Conservation (phyloP, 2,329 filamentous ascomycete species). For the Pseudogymnoascus sp. region DNA sequence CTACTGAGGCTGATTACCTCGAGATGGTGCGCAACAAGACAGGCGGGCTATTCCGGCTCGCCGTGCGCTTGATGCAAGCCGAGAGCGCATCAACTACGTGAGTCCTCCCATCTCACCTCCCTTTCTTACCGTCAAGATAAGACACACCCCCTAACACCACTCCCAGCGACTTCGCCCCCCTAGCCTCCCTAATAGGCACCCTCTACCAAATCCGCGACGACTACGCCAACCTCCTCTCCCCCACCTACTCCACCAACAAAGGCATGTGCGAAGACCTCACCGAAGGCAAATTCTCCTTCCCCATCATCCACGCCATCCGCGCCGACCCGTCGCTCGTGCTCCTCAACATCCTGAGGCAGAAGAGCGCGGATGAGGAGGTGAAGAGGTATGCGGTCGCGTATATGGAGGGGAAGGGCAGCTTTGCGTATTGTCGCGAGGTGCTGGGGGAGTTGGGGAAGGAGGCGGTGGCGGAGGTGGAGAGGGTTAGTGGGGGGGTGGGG, state of each 20-base stretch:
- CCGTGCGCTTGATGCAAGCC: slow-evolving; percentile 82
- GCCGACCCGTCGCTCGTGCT: slow-evolving; percentile 72
- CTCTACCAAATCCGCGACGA: slow-evolving; percentile 91
- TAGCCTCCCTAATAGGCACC: slow-evolving; percentile 78
- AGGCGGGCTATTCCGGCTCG: slow-evolving; percentile 75
- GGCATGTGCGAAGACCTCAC: slow-evolving; percentile 92
- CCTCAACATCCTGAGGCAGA: slow-evolving; percentile 87
- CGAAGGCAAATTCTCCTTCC: slow-evolving; percentile 95
- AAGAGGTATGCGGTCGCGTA: slow-evolving; percentile 87
- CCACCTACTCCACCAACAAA: slow-evolving; percentile 80
- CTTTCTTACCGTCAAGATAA: not conserved
- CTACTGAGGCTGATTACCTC: slow-evolving; percentile 82
- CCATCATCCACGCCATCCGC: slow-evolving; percentile 88
- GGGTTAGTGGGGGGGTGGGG: slow-evolving; percentile 53
- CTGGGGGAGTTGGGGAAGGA: slow-evolving; percentile 56
- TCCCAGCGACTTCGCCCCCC: slow-evolving; percentile 62
- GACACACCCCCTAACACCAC: slow-evolving; percentile 10
- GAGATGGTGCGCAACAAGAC: slow-evolving; percentile 93
- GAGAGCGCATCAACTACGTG: slow-evolving; percentile 47
- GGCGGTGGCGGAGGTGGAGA: slow-evolving; percentile 55
- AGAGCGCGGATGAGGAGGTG: slow-evolving; percentile 76
- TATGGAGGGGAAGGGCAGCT: slow-evolving; percentile 85
- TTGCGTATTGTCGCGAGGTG: slow-evolving; percentile 72
- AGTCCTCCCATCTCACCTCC: slow-evolving; percentile 8
- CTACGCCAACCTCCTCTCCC: slow-evolving; percentile 76